Conservation (phyloP, 495 filamentous ascomycete genomes). For the Echria macrotheca region DNA sequence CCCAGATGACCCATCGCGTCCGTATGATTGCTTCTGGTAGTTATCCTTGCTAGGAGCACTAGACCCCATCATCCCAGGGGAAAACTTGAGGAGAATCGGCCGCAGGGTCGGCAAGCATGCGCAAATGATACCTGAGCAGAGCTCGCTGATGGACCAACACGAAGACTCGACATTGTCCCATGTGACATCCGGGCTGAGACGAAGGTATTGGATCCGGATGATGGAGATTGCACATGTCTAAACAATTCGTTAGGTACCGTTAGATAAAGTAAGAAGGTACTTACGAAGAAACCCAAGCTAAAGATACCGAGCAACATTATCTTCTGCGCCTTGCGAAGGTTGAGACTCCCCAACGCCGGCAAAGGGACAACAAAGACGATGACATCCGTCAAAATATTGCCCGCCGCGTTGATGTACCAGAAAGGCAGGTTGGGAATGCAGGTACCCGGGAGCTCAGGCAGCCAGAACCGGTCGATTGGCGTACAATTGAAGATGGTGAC, state of each 20-base stretch:
- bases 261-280: constrained; percentile 1
- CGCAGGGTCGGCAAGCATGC: constrained; percentile 52
- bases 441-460: constrained; percentile 18
- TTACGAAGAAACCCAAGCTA: constrained; percentile 28
- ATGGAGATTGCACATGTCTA: constrained; percentile 53
- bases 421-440: constrained; percentile 42
- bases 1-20: constrained; percentile 10
- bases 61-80: constrained; percentile 29
- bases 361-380: constrained; percentile 48
- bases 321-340: constrained; percentile 24
- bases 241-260: background rate
- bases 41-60: constrained; percentile 11
- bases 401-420: constrained; percentile 45
- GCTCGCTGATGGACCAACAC: constrained; percentile 54
- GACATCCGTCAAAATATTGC: constrained; percentile 50
- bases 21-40: constrained; percentile 20
- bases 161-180: constrained; percentile 55
- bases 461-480: constrained; percentile 38
- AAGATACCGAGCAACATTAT: constrained; percentile 25
- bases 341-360: constrained; percentile 29
- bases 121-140: constrained; percentile 54
- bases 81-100: constrained; percentile 41
- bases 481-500: constrained; percentile 35
- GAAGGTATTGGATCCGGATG: constrained; percentile 47
- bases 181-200: constrained; percentile 44